Conservation (phyloP, 116 monocot genomes). For the Posidonia oceanica region DNA sequence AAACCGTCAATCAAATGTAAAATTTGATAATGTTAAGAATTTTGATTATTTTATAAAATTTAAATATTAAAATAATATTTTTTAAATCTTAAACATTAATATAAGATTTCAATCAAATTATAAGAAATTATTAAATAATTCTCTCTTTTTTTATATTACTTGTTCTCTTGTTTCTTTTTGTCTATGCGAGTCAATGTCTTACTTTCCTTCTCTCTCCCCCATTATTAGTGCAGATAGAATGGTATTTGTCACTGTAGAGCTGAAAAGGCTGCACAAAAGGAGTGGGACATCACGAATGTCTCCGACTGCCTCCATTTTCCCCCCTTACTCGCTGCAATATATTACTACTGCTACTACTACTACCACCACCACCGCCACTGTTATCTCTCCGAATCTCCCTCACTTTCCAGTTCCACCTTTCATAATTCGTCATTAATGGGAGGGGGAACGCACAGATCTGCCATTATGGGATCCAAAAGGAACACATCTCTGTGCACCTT, state of each 20-base stretch:
- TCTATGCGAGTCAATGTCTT: background rate
- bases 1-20: no score
- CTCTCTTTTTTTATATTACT: background rate
- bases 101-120: background rate
- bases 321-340: background rate
- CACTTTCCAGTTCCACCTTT: no score
- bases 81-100: no score
- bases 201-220: slow-evolving; percentile 3
- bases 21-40: no score
- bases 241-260: slow-evolving; percentile 7
- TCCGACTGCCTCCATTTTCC: slow-evolving; percentile 4
- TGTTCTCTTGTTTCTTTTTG: background rate
- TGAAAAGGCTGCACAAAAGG: slow-evolving; percentile 5
- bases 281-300: slow-evolving; percentile 15
- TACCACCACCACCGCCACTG: background rate
- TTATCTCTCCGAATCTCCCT: background rate
- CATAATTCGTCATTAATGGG: no score
- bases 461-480: no score
- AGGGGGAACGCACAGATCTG: no score
- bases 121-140: background rate
- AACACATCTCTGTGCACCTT: no score
- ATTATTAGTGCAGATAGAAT: slow-evolving; percentile 6
- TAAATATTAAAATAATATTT: no score
- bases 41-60: no score
- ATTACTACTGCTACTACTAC: background rate